Evolutionary conservation across 1,284 basidiomycete species (phyloP), one percentile per base, ranked within the genome.

Genomic region (Papiliotrema flavescens): DNA sequence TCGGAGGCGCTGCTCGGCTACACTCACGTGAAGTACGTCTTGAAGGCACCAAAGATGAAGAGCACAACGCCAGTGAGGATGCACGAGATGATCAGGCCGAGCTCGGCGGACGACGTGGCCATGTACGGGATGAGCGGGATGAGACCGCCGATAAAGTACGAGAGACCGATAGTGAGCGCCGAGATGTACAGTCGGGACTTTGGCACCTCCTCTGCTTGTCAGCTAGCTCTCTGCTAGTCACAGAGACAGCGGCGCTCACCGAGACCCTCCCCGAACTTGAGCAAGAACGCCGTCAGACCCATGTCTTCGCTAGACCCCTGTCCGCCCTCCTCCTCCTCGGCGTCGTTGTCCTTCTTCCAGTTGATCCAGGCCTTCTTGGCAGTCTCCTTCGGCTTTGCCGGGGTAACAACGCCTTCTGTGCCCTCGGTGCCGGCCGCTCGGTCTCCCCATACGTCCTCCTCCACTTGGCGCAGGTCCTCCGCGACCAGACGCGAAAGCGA

Each of bases 111-210:
- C 15, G 80, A 69, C 65, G 90, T 83, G 79, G 90, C 89, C 79
- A 97, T 93, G 79, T 97, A 97, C 6, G 94, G 94, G 5, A 91
- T 64, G 42, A 95, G 81, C 1, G 91, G 92, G 67, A 95, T 88
- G 51, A 92, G 80, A 37, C 92, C 92, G 52, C 92, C 92, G 54
- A 78, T 56, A 49, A 76, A 77, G 69, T 78, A 94, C 44, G 67
- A 93, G 80, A 80, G 89, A 87, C 93, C 93, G 70, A 97, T 96
- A 0, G 93, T 97, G 63, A 95, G 82, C 1, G 94, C 93, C 2
- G 90, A 94, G 46, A 87, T 82, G 78, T 91, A 96, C 55, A 82
- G 66, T 26, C 81, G 65, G 78, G 79, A 64, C 80, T 81, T 81
- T 0, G 88, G 87, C 34, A 90, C 83, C 77, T 96, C 92, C 81